These are phyloP conservation scores for Cornus controversa DNA, from an alignment of 148 eudicot genomes.

Conservation along the genomic window DNA sequence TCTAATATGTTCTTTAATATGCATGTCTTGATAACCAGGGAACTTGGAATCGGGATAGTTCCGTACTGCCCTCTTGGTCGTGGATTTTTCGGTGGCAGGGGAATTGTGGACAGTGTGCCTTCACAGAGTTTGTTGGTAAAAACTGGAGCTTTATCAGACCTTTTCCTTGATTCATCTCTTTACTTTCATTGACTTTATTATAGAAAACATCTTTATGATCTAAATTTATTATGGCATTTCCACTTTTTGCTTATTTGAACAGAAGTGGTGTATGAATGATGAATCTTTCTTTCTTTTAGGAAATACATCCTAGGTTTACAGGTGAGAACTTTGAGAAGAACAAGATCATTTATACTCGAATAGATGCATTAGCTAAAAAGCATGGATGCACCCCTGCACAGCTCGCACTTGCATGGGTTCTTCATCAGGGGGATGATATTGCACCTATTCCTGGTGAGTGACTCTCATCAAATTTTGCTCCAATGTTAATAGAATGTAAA, in stretches of 20 bases:
- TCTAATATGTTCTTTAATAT: background rate
- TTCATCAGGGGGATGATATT: slow-evolving; percentile 72
- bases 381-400: slow-evolving; percentile 69
- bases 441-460: slow-evolving; percentile 77
- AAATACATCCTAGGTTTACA: slow-evolving; percentile 52
- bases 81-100: slow-evolving; percentile 78
- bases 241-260: background rate
- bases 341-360: slow-evolving; percentile 50
- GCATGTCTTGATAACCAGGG: slow-evolving; percentile 35
- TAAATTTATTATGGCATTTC: background rate
- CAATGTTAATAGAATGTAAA: background rate
- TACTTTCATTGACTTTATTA: background rate
- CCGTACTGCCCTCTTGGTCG: slow-evolving; percentile 77
- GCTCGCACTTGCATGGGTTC: slow-evolving; percentile 79
- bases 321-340: slow-evolving; percentile 63
- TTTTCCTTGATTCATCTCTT: background rate
- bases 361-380: slow-evolving; percentile 53
- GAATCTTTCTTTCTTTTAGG: slow-evolving; percentile 25
- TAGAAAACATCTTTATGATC: background rate
- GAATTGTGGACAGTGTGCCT: slow-evolving; percentile 52
- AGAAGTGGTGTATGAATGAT: background rate
- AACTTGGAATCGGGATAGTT: slow-evolving; percentile 80
- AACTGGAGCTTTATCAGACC: background rate
- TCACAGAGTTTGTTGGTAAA: slow-evolving; percentile 42
- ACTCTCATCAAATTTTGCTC: slow-evolving; percentile 2